Evolutionary conservation across 306 rosid genomes (phyloP).

Genomic region (Vigna mungo): DNA sequence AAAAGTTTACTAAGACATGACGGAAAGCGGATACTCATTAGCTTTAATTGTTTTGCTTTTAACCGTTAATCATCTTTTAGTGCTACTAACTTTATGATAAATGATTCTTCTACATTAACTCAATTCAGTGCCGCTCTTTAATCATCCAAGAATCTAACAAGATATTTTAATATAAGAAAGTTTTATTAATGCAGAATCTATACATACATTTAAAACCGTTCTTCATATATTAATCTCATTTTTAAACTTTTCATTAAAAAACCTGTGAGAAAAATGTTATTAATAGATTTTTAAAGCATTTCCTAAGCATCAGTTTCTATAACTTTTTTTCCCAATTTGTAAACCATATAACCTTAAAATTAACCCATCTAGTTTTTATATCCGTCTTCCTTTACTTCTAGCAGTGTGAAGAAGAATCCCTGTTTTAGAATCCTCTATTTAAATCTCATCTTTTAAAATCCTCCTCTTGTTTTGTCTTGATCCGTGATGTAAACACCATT

Average conservation of each 20-base stretch:
- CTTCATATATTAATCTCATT: too few relatives aligned
- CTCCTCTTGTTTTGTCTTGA: not conserved
- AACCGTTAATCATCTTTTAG: constrained; percentile 1
- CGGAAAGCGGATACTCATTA: not conserved
- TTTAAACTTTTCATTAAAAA: too few relatives aligned
- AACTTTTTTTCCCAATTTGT: too few relatives aligned
- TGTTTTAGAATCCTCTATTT: not conserved
- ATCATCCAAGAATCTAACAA: constrained; percentile 1
- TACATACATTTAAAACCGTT: too few relatives aligned
- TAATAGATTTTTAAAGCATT: too few relatives aligned
- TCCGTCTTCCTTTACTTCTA: not conserved
- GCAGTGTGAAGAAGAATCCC: not conserved
- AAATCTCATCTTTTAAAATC: not conserved
- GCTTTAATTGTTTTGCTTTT: constrained; percentile 37
- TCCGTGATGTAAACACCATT: constrained; percentile 13
- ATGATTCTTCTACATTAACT: not conserved
- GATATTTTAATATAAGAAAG: not conserved
- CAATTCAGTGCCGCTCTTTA: not conserved
- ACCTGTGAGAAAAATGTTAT: too few relatives aligned
- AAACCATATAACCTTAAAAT: not conserved
- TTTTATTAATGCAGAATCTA: too few relatives aligned
- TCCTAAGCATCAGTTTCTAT: too few relatives aligned
- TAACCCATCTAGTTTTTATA: not conserved
- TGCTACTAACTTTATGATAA: not conserved
- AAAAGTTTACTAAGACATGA: constrained; percentile 10